Conservation (phyloP, 108 stramenopile species). For the Mediolabrus comicus region DNA sequence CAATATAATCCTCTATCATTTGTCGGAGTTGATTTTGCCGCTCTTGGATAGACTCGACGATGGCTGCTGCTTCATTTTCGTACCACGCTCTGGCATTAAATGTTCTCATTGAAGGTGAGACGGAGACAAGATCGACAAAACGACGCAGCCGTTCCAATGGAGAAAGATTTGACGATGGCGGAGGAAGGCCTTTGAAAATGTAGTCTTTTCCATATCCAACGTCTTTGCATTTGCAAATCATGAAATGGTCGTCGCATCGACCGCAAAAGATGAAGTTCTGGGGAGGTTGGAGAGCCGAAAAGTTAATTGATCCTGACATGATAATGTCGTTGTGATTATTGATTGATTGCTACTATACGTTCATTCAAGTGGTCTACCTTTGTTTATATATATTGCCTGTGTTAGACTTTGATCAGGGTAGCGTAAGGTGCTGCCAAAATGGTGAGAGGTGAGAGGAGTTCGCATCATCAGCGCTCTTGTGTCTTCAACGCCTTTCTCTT, state of each 20-base stretch:
- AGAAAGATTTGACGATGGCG: not conserved
- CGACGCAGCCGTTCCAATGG: not conserved
- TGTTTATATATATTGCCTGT: no score
- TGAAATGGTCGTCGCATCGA: not conserved
- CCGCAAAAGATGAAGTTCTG: not conserved
- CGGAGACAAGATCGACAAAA: conserved; percentile 1
- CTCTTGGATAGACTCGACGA: not conserved
- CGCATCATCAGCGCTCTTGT: no score
- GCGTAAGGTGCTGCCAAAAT: no score
- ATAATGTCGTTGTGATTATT: not conserved
- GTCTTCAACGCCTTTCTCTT: no score
- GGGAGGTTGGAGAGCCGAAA: not conserved
- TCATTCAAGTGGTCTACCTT: not conserved
- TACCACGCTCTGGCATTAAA: not conserved
- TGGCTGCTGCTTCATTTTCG: not conserved
- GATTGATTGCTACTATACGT: no score
- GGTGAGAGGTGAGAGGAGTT: no score
- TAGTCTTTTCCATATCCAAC: not conserved
- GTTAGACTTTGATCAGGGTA: no score
- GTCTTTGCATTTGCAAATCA: not conserved
- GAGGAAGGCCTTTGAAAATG: not conserved
- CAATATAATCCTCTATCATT: conserved; percentile 4
- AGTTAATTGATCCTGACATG: not conserved
- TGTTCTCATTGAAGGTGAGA: not conserved
- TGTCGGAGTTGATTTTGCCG: not conserved